Conservation (phyloP, 331 rosid genomes). For the Pyracantha coccinea region DNA sequence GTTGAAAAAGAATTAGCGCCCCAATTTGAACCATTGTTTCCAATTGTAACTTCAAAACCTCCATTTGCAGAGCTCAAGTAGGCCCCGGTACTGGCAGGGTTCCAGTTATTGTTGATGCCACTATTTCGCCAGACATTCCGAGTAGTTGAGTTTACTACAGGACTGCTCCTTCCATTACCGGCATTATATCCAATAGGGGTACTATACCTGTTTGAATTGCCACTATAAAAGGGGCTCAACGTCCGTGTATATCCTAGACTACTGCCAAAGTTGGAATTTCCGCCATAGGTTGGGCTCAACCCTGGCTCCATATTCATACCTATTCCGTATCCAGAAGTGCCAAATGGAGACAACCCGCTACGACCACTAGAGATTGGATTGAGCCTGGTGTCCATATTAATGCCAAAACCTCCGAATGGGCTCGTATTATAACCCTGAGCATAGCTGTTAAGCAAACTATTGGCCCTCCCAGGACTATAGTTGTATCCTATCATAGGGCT, state of each 20-base stretch:
- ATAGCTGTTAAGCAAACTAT: slow-evolving; percentile 53
- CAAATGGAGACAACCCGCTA: slow-evolving; percentile 52
- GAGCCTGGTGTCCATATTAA: slow-evolving; percentile 73
- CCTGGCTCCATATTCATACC: slow-evolving; percentile 71
- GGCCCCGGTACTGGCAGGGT: slow-evolving; percentile 39
- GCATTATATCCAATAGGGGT: slow-evolving; percentile 76
- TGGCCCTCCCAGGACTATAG: slow-evolving; percentile 57
- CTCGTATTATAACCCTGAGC: slow-evolving; percentile 68
- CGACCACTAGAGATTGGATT: slow-evolving; percentile 54
- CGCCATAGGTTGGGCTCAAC: slow-evolving; percentile 54
- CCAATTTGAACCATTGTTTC: slow-evolving; percentile 64
- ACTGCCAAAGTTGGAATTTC: slow-evolving; percentile 53
- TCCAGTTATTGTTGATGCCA: slow-evolving; percentile 40
- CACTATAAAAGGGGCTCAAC: slow-evolving; percentile 52
- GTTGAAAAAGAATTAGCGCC: slow-evolving; percentile 35
- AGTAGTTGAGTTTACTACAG: slow-evolving; percentile 59
- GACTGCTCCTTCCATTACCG: slow-evolving; percentile 51
- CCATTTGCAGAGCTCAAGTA: slow-evolving; percentile 70
- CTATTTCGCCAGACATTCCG: slow-evolving; percentile 92
- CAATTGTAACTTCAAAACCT: slow-evolving; percentile 56
- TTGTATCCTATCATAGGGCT: slow-evolving; percentile 69
- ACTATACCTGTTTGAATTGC: slow-evolving; percentile 59
- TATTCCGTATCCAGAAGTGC: slow-evolving; percentile 52
- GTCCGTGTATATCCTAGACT: slow-evolving; percentile 60
- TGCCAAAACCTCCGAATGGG: slow-evolving; percentile 69